Percentiles rank a stretch among this genome's conserved stretches.
Conservation (phyloP, 2,329 filamentous ascomycete genomes). For the Lasiodiplodia gonubiensis region DNA sequence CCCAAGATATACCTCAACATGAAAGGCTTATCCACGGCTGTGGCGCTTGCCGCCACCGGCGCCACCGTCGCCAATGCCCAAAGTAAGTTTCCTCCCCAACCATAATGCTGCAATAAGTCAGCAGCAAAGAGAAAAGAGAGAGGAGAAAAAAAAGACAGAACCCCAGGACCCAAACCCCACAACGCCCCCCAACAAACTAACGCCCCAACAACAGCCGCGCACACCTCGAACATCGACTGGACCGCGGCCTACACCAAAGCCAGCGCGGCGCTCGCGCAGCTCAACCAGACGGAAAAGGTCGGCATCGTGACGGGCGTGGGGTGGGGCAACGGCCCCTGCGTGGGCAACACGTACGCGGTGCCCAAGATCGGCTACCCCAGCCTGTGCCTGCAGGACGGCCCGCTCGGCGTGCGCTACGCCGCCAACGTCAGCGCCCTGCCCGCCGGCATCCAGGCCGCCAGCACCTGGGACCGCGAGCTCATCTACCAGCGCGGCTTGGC, state of each 20-base stretch:
- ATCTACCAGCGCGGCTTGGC: constrained; percentile 43
- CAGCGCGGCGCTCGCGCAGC: constrained; percentile 35
- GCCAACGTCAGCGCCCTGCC: constrained; percentile 47
- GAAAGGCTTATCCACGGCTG: background rate
- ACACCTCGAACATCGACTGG: constrained; percentile 12
- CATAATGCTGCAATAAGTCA: background rate
- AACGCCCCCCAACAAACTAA: too few species aligned
- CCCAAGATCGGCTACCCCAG: constrained; percentile 44
- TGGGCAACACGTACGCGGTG: constrained; percentile 44
- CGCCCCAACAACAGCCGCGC: background rate
- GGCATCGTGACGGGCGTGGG: constrained; percentile 46
- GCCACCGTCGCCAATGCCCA: background rate
- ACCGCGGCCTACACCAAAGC: background rate
- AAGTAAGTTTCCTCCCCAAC: background rate
- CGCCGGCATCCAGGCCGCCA: constrained; percentile 46
- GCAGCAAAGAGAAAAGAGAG: background rate
- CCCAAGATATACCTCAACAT: background rate
- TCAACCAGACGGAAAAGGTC: constrained; percentile 48
- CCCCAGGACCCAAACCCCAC: background rate
- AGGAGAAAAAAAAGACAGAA: background rate
- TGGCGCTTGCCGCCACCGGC: background rate
- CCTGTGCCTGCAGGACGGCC: constrained; percentile 50
- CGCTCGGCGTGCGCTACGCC: constrained; percentile 47
- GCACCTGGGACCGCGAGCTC: constrained; percentile 46
- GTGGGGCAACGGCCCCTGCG: constrained; percentile 43